Conservation (phyloP, 129 eudicot species). For the Escallonia rubra region DNA sequence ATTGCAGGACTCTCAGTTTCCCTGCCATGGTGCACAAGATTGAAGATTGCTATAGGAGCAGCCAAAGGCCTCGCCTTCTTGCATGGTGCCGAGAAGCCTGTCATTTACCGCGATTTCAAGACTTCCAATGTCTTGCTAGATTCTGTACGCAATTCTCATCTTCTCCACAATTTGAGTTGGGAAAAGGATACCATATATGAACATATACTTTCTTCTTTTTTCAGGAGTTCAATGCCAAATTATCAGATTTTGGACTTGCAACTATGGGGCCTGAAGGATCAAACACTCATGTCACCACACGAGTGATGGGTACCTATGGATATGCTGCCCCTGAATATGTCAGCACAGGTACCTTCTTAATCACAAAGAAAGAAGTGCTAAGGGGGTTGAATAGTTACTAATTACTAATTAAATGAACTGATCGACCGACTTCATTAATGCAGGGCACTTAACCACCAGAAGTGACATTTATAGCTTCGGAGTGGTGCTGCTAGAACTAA, state of each 20-base stretch:
- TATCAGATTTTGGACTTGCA: constrained; percentile 81
- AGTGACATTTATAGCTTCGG: constrained; percentile 94
- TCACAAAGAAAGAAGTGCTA: background rate
- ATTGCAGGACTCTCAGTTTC: constrained; percentile 63
- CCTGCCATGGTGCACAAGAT: constrained; percentile 83
- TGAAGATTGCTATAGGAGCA: constrained; percentile 76
- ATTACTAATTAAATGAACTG: background rate
- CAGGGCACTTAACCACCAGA: constrained; percentile 87
- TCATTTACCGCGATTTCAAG: constrained; percentile 85
- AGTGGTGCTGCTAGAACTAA: constrained; percentile 74
- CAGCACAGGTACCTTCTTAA: constrained; percentile 19
- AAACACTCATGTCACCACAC: constrained; percentile 68
- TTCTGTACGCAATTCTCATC: constrained; percentile 36
- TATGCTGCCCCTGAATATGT: constrained; percentile 91
- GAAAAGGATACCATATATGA: too few relatives aligned
- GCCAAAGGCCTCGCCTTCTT: constrained; percentile 93
- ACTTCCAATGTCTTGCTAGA: constrained; percentile 77
- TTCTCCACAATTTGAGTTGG: background rate
- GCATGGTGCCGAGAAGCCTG: constrained; percentile 84
- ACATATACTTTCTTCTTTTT: background rate
- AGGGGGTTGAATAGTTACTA: background rate
- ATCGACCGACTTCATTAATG: background rate
- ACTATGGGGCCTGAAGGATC: constrained; percentile 71
- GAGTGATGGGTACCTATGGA: constrained; percentile 78
- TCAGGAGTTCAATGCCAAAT: constrained; percentile 67